Evolutionary conservation across 2,329 filamentous ascomycete species (phyloP).

Genomic region (Aspergillus arachidicola): DNA sequence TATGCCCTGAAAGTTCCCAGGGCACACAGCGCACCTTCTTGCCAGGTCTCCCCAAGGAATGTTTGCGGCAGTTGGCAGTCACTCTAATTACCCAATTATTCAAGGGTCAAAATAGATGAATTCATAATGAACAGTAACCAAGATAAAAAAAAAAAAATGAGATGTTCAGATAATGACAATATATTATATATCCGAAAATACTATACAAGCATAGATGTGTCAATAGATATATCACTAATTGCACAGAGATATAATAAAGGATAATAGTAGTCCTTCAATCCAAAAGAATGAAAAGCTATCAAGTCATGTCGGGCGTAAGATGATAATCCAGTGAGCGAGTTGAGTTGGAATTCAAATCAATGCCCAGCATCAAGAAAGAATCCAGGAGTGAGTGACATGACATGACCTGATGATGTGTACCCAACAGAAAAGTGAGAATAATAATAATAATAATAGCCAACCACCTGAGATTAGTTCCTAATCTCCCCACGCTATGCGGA

Average conservation of each 20-base stretch:
- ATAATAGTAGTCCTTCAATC: not conserved
- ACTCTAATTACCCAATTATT: not conserved
- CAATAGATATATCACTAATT: not conserved
- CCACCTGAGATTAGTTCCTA: constrained; percentile 7
- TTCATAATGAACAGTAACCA: not conserved
- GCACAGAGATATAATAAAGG: not conserved
- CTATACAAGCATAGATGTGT: not conserved
- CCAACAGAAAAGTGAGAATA: not conserved
- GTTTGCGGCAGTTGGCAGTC: not conserved
- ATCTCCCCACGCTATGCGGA: constrained; percentile 38
- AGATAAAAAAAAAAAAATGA: not conserved
- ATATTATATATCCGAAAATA: constrained; percentile 1
- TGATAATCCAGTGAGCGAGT: not conserved
- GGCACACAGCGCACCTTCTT: not conserved
- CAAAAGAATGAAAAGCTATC: not conserved
- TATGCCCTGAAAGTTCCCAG: too few relatives aligned
- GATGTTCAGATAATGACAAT: not conserved
- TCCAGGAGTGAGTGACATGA: constrained; percentile 22
- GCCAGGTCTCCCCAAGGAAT: too few relatives aligned
- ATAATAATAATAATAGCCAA: not conserved
- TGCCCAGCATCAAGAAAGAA: not conserved
- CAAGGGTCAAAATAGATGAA: not conserved
- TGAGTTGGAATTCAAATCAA: not conserved
- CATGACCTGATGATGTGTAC: constrained; percentile 13
- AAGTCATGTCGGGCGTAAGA: not conserved